Conservation (phyloP, 208 protist species). For the Wallacemonas sp. region DNA sequence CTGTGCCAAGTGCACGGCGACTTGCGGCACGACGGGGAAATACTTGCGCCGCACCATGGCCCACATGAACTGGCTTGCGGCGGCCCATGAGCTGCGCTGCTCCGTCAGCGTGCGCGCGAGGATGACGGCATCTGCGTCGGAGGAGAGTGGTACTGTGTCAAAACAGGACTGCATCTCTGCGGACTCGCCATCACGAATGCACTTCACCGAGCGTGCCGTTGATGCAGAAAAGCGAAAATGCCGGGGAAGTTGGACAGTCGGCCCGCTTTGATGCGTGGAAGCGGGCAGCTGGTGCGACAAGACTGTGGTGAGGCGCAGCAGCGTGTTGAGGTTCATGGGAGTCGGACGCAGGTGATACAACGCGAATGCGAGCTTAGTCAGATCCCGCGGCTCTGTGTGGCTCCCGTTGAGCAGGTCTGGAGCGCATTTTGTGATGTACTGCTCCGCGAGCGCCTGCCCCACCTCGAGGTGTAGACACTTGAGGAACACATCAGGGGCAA, state of each 20-base stretch:
- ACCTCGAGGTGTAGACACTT: conserved; percentile 42
- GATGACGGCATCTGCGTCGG: conserved; percentile 46
- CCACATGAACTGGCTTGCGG: conserved; percentile 57
- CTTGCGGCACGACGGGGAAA: conserved; percentile 45
- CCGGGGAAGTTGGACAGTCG: conserved; percentile 10
- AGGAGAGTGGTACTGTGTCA: conserved; percentile 19
- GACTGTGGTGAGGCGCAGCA: conserved; percentile 32
- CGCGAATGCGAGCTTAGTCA: conserved; percentile 26
- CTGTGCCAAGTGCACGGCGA: conserved; percentile 46
- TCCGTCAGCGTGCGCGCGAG: conserved; percentile 70
- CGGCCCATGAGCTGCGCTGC: conserved; percentile 44
- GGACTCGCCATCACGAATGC: neutral
- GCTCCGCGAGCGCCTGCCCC: conserved; percentile 33
- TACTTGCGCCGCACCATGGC: conserved; percentile 57
- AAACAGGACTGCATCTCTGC: conserved; percentile 19
- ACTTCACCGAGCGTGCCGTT: neutral
- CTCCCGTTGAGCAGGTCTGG: neutral
- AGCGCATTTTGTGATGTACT: conserved; percentile 16
- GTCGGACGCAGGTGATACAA: conserved; percentile 55
- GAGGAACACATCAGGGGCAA: conserved; percentile 67
- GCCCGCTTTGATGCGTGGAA: no score
- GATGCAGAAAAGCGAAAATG: neutral
- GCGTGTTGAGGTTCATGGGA: conserved; percentile 74
- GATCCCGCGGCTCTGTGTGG: neutral
- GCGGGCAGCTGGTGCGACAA: neutral